Conservation (phyloP, 345 rosid genomes). For the Turritis glabra region DNA sequence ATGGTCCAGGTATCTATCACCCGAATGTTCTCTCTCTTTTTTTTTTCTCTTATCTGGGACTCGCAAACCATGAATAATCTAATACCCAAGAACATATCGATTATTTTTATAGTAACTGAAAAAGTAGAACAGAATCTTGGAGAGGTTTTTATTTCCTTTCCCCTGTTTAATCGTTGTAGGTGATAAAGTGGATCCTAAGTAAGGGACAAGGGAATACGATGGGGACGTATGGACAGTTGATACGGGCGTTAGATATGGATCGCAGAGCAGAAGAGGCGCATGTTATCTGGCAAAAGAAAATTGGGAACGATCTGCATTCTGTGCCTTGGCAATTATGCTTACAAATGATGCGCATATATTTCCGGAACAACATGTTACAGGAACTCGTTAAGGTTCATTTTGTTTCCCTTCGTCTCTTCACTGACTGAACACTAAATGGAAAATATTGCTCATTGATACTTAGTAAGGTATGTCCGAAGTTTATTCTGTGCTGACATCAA, state of each 20-base stretch:
- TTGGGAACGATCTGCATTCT: constrained; percentile 77
- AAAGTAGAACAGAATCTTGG: not conserved
- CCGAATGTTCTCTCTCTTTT: not conserved
- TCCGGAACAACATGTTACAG: constrained; percentile 80
- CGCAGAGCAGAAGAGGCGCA: constrained; percentile 92
- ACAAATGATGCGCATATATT: constrained; percentile 73
- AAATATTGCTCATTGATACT: not conserved
- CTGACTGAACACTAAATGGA: not conserved
- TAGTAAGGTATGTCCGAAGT: not conserved
- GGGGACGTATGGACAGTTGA: constrained; percentile 73
- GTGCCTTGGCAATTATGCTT: constrained; percentile 89
- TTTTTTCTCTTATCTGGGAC: not conserved
- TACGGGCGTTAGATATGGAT: constrained; percentile 87
- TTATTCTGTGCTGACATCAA: not conserved
- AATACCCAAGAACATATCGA: not conserved
- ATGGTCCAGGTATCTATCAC: constrained; percentile 65
- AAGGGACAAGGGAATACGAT: constrained; percentile 93
- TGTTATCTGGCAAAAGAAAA: constrained; percentile 70
- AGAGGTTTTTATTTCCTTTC: not conserved
- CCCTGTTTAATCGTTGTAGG: constrained; percentile 44
- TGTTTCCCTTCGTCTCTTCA: not conserved
- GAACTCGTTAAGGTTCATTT: constrained; percentile 66
- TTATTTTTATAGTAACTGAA: not conserved
- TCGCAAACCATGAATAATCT: constrained; percentile 10
- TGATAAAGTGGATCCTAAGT: constrained; percentile 98